Evolutionary conservation across 352 stramenopile genomes (phyloP), one percentile per base, ranked within the genome.

Genomic region (Albugo laibachii): DNA sequence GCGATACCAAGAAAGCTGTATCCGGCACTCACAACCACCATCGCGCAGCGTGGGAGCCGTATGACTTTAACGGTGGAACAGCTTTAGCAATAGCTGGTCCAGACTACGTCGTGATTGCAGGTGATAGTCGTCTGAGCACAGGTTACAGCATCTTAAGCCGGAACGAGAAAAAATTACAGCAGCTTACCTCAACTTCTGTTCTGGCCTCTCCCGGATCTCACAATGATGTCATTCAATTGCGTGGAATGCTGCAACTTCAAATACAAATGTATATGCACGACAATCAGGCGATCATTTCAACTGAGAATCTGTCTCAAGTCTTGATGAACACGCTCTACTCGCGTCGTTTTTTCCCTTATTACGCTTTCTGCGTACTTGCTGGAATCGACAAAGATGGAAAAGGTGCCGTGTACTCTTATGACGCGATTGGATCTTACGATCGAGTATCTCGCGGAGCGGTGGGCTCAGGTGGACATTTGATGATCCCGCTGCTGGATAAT

Each of bases 401-500:
- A 54, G 95, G 95, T 14, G 86, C 70, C 13, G 83, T 99, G 31
- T 99, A 97, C 70, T 96, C 87, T 49, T 99, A 99, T 75, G 95
- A 99, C 73, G 94, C 94, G 46, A 93, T 98, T 57, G 95, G 95
- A 36, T 95, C 74, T 41, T 68, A 85, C 61, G 73, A 89, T 57
- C 61, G 65, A 41, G 74, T 83, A 37, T 74, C 73, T 47, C 73
- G 77, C 55, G 72, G 67, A 36, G 77, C 71, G 16, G 69, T 85
- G 48, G 95, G 95, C 38, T 89, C 65, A 45, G 95, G 93, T 36
- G 88, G 96, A 52, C 83, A 95, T 20, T 93, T 98, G 56, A 91
- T 98, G 58, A 98, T 98, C 60, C 95, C 95, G n/a, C 57, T 99
- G 37, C 76, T 98, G 43, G 93, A 98, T 72, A 98, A 98, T 72